phyloP scores from a whole-genome alignment of 768 basidiomycete genomes.

The Tremella yokohamensis region DNA sequence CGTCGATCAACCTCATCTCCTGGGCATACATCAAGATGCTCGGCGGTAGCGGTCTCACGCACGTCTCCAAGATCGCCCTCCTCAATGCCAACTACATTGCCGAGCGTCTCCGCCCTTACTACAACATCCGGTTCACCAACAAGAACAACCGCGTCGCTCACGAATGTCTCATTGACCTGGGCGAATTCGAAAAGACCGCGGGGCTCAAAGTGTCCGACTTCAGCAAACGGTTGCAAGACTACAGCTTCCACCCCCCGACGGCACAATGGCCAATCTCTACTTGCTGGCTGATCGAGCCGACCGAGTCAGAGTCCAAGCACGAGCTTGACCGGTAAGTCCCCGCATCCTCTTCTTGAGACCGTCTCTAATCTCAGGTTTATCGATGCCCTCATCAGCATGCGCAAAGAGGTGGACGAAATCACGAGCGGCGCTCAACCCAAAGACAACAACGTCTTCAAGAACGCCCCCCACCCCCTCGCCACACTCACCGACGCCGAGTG shows the following conservation, averaged over 20 bases:
- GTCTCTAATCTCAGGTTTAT: conserved; percentile 60
- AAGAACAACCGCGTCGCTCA: conserved; percentile 88
- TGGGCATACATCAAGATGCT: conserved; percentile 99
- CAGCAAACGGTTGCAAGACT: conserved; percentile 80
- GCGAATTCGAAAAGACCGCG: conserved; percentile 85
- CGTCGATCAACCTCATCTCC: conserved; percentile 90
- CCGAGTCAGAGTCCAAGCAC: conserved; percentile 88
- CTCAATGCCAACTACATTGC: conserved; percentile 98
- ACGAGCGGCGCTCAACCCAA: conserved; percentile 79
- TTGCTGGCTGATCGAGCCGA: conserved; percentile 77
- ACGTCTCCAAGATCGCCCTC: conserved; percentile 80
- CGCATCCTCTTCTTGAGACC: no score
- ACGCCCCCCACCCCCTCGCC: conserved; percentile 86
- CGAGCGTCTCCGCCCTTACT: conserved; percentile 73
- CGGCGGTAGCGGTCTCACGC: conserved; percentile 82
- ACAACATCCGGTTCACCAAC: conserved; percentile 85
- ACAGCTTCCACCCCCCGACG: conserved; percentile 63
- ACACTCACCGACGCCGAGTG: conserved; percentile 74
- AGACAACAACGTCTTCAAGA: conserved; percentile 86
- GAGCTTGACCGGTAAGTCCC: conserved; percentile 67
- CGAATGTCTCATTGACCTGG: conserved; percentile 89
- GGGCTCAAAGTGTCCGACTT: conserved; percentile 90
- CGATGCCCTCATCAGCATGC: conserved; percentile 96
- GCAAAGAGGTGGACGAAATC: conserved; percentile 83
- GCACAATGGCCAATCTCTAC: conserved; percentile 92